phyloP scores from a whole-genome alignment of 176 grass and related monocot species.

The Oryza glaberrima region DNA sequence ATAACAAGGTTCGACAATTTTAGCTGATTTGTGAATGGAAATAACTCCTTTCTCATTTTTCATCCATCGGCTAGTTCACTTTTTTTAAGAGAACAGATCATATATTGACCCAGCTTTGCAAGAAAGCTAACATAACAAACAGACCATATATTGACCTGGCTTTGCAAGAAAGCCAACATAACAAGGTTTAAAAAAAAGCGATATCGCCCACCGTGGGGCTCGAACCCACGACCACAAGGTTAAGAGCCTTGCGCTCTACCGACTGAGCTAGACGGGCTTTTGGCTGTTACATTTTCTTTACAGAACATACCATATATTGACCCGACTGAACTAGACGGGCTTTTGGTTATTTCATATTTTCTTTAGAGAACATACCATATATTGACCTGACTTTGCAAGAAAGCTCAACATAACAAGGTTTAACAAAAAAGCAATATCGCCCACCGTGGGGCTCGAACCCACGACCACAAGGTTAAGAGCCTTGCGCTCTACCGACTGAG shows the following conservation, averaged over 20 bases:
- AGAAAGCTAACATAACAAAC: no score
- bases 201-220: slow-evolving; percentile 60
- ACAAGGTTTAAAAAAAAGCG: no score
- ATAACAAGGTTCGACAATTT: not conserved
- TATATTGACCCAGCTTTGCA: no score
- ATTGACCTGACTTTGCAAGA: no score
- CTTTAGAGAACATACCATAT: no score
- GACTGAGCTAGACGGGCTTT: slow-evolving; percentile 8
- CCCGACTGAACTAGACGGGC: slow-evolving; percentile 4
- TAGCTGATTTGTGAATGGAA: slow-evolving; percentile 9
- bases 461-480: slow-evolving; percentile 57
- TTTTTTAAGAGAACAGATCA: no score
- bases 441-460: slow-evolving; percentile 73
- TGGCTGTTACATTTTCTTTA: not conserved
- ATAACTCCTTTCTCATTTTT: not conserved
- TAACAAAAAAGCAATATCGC: not conserved
- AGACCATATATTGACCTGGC: no score
- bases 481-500: not conserved
- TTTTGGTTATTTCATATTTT: not conserved
- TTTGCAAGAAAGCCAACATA: no score
- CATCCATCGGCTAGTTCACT: not conserved
- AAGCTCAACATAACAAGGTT: no score
- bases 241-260: slow-evolving; percentile 25
- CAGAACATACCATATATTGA: no score
- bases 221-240: slow-evolving; percentile 67